Base-by-base conservation (phyloP, 768 basidiomycete species). In the Phaeotremella skinneri region DNA sequence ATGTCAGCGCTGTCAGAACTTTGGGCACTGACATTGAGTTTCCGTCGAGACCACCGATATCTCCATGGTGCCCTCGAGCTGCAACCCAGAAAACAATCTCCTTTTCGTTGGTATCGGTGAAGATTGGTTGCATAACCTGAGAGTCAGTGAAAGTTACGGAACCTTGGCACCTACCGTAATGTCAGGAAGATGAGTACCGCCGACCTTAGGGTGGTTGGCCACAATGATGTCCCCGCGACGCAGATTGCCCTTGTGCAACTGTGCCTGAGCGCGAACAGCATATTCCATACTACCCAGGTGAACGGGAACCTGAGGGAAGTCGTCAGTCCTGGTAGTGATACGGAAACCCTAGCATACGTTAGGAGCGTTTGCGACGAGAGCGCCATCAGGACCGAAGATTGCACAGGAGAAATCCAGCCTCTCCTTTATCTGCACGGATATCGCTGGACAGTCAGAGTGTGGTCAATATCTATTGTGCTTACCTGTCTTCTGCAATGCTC, bases 151-250 rank as follows among this genome's bases (percentile, higher is more conserved):
- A 90, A 64, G 89, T 83, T 5, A 49, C 58, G 65, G 78, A 97
- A 96, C 21, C 93, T 92, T 17, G 93, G 93, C 0, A 88, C 91
- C 93, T 30, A 92, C 82, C 4, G 93, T 97, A 56, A 94, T 90
- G 76, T 96, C 92, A 0, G 87, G 87, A 32, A 89, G 79, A 66
- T 89, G 87, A 1, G 83, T 84, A 4, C 59, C 59, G 9, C 39
- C 49, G 4, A 50, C 55, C 16, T 49, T 39, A 29, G 68, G 61
- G 21, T 59, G 60, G 32, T 66, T 96, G 56, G 90, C 87, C 86
- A 94, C 88, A 52, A 94, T 78, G 7, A 94, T 91, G 75, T 96
- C 92, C 13, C 92, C 92, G 66, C 89, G 87, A 78, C 87, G 85
- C 21, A 94, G 80, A 4, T 80, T 79, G 32, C 82, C 85, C 17